Percentiles rank a stretch among this genome's conserved stretches.
Conservation (phyloP, 768 basidiomycete species). For the Suillus bovinus region DNA sequence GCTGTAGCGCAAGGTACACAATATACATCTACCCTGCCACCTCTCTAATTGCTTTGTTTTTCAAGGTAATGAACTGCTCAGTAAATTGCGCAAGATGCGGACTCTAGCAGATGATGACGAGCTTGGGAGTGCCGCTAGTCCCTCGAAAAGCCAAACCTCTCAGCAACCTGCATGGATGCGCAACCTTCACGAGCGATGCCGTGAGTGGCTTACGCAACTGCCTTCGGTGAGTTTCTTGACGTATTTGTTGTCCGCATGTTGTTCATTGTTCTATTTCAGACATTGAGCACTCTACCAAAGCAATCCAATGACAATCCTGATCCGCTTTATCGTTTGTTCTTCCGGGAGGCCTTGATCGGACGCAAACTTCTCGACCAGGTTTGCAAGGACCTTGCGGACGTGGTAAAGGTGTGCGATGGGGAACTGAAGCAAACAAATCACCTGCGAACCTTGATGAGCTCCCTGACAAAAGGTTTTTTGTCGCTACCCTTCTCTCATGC, state of each 20-base stretch:
- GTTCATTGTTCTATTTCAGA: constrained; percentile 38
- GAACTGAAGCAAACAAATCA: constrained; percentile 95
- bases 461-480: constrained; percentile 79
- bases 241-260: neutral
- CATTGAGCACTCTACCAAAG: constrained; percentile 62
- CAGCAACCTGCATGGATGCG: constrained; percentile 97
- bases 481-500: neutral
- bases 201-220: constrained; percentile 77
- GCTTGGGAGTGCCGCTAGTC: constrained; percentile 46
- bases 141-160: constrained; percentile 61
- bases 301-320: constrained; percentile 73
- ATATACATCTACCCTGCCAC: constrained; percentile 7
- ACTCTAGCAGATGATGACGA: constrained; percentile 84
- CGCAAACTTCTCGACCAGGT: constrained; percentile 77
- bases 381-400: constrained; percentile 75
- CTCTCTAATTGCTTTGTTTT: constrained; percentile 6
- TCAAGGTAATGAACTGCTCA: constrained; percentile 76
- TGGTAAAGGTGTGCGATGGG: constrained; percentile 84
- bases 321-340: constrained; percentile 87
- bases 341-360: constrained; percentile 83
- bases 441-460: constrained; percentile 86
- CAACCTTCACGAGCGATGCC: constrained; percentile 73
- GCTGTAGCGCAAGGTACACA: constrained; percentile 83
- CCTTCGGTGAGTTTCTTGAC: constrained; percentile 58
- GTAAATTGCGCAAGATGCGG: constrained; percentile 92